A percentile compares a stretch with the other conserved stretches of the same genome.
phyloP scores from a whole-genome alignment of 352 stramenopile species.

The Peronospora farinosa region DNA sequence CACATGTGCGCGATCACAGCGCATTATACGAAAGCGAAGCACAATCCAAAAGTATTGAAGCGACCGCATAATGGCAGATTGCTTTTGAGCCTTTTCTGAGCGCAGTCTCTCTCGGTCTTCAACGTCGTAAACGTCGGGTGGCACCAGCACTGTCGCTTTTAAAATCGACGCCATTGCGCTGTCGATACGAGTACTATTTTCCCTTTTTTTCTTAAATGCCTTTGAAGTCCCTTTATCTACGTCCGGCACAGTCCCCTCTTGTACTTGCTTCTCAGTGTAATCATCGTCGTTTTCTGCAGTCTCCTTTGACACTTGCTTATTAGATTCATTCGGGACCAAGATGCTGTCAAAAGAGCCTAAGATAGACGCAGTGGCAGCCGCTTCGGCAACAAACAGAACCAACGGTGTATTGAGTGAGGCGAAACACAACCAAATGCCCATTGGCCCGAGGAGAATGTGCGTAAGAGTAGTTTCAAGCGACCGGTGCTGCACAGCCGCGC shows the following conservation, averaged over 20 bases:
- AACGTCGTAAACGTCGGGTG: slow-evolving; percentile 71
- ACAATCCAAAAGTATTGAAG: slow-evolving; percentile 71
- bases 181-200: slow-evolving; percentile 19
- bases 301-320: slow-evolving; percentile 9
- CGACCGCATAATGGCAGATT: slow-evolving; percentile 58
- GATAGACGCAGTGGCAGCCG: slow-evolving; percentile 62
- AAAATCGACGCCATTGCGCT: slow-evolving; percentile 26
- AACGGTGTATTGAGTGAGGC: slow-evolving; percentile 76
- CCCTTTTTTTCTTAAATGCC: slow-evolving; percentile 3
- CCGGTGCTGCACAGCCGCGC: slow-evolving; percentile 59
- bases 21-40: slow-evolving; percentile 56
- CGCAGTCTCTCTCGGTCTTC: slow-evolving; percentile 79
- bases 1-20: slow-evolving; percentile 46
- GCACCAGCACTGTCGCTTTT: slow-evolving; percentile 22
- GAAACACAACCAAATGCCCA: slow-evolving; percentile 84
- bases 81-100: slow-evolving; percentile 55
- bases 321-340: slow-evolving; percentile 28
- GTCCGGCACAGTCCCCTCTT: not conserved
- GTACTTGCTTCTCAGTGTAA: not conserved
- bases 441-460: slow-evolving; percentile 60
- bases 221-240: slow-evolving; percentile 3
- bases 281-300: slow-evolving; percentile 4
- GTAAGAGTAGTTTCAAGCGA: slow-evolving; percentile 63
- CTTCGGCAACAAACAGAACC: slow-evolving; percentile 72
- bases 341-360: slow-evolving; percentile 70